Conservation (phyloP, 164 flowering plant species). For the Pachysandra terminalis region DNA sequence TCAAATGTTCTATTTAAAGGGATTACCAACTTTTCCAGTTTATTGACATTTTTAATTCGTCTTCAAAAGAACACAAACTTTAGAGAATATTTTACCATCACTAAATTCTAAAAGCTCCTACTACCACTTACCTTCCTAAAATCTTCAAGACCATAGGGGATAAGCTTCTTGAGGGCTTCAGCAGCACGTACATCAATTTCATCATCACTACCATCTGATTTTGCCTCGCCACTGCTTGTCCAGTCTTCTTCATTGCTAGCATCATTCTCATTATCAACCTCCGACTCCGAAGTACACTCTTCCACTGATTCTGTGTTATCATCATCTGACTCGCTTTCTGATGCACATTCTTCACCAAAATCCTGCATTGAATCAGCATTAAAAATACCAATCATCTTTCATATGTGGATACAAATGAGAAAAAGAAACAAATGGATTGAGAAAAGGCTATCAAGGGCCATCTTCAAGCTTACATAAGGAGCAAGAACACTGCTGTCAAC, state of each 20-base stretch:
- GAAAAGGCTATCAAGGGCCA: constrained; percentile 3
- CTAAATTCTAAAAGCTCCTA: background rate
- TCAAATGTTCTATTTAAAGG: too few species aligned
- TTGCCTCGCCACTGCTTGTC: constrained; percentile 67
- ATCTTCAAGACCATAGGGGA: constrained; percentile 63
- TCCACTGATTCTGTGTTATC: constrained; percentile 59
- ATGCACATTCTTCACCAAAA: constrained; percentile 62
- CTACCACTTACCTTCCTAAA: constrained; percentile 60
- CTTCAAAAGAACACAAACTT: background rate
- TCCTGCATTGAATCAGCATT: constrained; percentile 45
- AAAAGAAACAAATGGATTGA: background rate
- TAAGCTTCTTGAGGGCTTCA: constrained; percentile 77
- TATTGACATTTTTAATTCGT: background rate
- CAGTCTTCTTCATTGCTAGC: constrained; percentile 74
- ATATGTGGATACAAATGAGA: background rate
- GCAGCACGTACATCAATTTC: constrained; percentile 59
- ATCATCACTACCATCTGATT: constrained; percentile 69
- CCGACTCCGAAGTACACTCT: constrained; percentile 68
- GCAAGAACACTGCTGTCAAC: constrained; percentile 93
- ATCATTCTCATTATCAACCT: constrained; percentile 72
- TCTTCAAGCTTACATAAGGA: constrained; percentile 65
- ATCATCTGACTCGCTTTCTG: constrained; percentile 80
- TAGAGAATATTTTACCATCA: background rate
- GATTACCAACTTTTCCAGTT: too few species aligned
- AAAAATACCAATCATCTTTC: background rate